phyloP scores from a whole-genome alignment of 2,329 filamentous ascomycete species.

The Allantophomopsis lycopodina region DNA sequence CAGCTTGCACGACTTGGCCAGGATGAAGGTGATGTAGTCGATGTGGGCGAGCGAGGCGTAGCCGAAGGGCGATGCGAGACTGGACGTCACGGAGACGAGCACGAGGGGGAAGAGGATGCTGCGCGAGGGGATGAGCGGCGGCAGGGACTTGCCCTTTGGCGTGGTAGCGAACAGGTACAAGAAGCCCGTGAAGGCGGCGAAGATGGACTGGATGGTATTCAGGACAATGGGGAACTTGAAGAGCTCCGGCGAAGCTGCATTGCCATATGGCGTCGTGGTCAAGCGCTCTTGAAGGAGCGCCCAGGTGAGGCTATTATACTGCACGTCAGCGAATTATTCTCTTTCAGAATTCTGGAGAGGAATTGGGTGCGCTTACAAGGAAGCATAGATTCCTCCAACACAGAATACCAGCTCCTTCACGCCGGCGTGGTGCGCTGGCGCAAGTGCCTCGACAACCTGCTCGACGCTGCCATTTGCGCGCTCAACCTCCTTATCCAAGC shows the following conservation, averaged over 20 bases:
- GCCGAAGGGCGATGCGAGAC: slow-evolving; percentile 87
- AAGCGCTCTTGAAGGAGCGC: slow-evolving; percentile 94
- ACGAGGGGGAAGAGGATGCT: slow-evolving; percentile 66
- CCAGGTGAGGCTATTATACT: slow-evolving; percentile 71
- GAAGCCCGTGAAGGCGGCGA: slow-evolving; percentile 72
- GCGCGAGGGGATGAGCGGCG: slow-evolving; percentile 63
- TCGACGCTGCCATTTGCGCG: slow-evolving; percentile 13
- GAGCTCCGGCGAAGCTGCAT: slow-evolving; percentile 47
- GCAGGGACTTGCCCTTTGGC: slow-evolving; percentile 29
- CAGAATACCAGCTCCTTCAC: slow-evolving; percentile 68
- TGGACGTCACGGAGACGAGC: slow-evolving; percentile 76
- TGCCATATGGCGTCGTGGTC: slow-evolving; percentile 78
- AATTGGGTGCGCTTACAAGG: slow-evolving; percentile 57
- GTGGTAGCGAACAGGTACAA: slow-evolving; percentile 64
- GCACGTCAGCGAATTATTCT: not conserved
- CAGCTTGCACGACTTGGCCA: slow-evolving; percentile 96
- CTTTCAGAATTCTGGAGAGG: not conserved
- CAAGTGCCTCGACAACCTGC: slow-evolving; percentile 12
- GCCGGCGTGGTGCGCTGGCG: slow-evolving; percentile 36
- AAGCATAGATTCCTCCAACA: slow-evolving; percentile 91
- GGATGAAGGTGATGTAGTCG: slow-evolving; percentile 95
- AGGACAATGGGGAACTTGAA: slow-evolving; percentile 93
- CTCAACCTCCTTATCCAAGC: slow-evolving; percentile 7
- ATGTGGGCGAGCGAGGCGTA: slow-evolving; percentile 88
- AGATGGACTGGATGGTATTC: slow-evolving; percentile 87